Evolutionary conservation across 202 grass and related monocot species (phyloP), one percentile per base, ranked within the genome.

Genomic region (Bolboschoenoplectus hybrid): DNA sequence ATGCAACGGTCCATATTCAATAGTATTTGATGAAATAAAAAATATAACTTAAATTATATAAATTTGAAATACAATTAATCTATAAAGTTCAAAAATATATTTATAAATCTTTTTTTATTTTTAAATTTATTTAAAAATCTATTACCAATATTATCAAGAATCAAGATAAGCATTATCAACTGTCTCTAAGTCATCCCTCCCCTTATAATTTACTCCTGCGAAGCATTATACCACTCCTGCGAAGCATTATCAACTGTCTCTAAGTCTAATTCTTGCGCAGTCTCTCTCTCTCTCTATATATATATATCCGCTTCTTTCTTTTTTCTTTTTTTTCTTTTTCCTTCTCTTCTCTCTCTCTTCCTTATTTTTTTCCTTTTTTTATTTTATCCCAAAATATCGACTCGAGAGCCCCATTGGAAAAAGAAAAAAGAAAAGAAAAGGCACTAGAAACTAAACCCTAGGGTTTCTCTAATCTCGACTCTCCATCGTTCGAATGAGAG

Each of bases 311-410:
- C 20, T 38, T 11, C 32, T 2, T 1, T 52, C 26, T 26, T 26
- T 26, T 26, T 26, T 26, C 0, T 26, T 26, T 26, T 26, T 26
- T 26, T 38, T 75, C 9, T 5, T 0, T 63, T 10, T 76, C 43
- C 35, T 9, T 6, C 52, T 38, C 74, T 52, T 45, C 41, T 11
- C 16, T 39, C 2, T 2, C 58, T 17, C 40, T 1, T 5, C 9
- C 9, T 9, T 38, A 12, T 44, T 41, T 45, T n/a, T 50, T 11
- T 47, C n/a, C 1, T 0, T 3, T 14, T 34, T 56, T 53, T 44
- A 50, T n/a, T 61, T 61, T 64, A 81, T 63, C 77, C 14, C 74
- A 79, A 81, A 63, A 44, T 43, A 81, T 81, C 77, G 53, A 81
- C 52, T 60, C 34, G 8, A 63, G 32, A 61, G 77, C 74, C 76